These are phyloP conservation scores for Cyclotella kingstonii DNA, from an alignment of 108 stramenopile genomes.

Conservation along the genomic window DNA sequence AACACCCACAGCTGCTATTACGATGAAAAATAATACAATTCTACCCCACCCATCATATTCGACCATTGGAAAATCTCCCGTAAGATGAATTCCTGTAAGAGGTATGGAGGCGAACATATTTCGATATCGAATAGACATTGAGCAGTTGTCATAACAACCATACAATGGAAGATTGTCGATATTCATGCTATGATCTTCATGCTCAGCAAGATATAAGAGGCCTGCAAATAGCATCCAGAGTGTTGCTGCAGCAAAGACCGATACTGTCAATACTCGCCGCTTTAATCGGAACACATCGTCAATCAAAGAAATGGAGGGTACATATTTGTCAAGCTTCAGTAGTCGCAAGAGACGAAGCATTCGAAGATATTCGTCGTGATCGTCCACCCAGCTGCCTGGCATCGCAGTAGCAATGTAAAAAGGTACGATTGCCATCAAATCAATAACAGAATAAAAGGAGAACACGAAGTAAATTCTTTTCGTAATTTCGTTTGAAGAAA, in stretches of 20 bases:
- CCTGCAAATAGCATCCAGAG: slow-evolving; percentile 84
- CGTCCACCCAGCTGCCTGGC: slow-evolving; percentile 65
- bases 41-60: slow-evolving; percentile 65
- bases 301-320: slow-evolving; percentile 82
- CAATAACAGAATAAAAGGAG: slow-evolving; percentile 86
- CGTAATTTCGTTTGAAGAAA: slow-evolving; percentile 19
- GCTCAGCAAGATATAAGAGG: slow-evolving; percentile 75
- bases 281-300: slow-evolving; percentile 89
- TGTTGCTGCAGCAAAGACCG: slow-evolving; percentile 71
- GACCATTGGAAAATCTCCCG: slow-evolving; percentile 63
- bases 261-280: slow-evolving; percentile 55
- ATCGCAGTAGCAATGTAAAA: slow-evolving; percentile 70
- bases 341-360: slow-evolving; percentile 86
- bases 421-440: slow-evolving; percentile 83
- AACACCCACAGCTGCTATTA: slow-evolving; percentile 88
- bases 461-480: slow-evolving; percentile 64
- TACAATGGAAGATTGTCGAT: slow-evolving; percentile 74
- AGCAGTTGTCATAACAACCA: slow-evolving; percentile 63
- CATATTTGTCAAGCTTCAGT: slow-evolving; percentile 88
- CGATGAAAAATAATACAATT: slow-evolving; percentile 73
- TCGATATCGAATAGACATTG: slow-evolving; percentile 68
- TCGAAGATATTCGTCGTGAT: slow-evolving; percentile 84
- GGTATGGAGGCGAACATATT: slow-evolving; percentile 69
- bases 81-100: slow-evolving; percentile 65
- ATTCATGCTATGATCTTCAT: slow-evolving; percentile 61